Evolutionary conservation across 345 rosid species (phyloP).

Genomic region (Linum trigynum): DNA sequence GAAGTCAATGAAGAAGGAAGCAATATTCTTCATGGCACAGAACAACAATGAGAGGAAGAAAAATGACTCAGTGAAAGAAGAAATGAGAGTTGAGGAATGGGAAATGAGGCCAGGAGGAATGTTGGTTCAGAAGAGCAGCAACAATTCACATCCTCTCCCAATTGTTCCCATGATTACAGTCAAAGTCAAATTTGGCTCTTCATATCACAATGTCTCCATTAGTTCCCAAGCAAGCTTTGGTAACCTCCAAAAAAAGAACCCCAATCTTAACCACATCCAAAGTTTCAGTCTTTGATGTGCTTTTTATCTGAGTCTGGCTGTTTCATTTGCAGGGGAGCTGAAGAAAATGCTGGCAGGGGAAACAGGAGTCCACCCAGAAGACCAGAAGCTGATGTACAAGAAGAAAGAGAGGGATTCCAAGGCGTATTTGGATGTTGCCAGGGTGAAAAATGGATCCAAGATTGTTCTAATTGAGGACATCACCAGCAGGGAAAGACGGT

Average conservation of each 20-base stretch:
- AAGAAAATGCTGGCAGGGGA: conserved; percentile 19
- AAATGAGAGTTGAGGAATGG: conserved; percentile 31
- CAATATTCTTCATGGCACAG: no score
- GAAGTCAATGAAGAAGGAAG: neutral
- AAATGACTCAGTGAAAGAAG: conserved; percentile 40
- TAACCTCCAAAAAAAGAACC: neutral
- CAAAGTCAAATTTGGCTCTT: conserved; percentile 18
- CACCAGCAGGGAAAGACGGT: conserved; percentile 18
- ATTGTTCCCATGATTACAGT: conserved; percentile 16
- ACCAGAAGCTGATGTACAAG: conserved; percentile 24
- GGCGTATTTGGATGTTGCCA: conserved; percentile 14
- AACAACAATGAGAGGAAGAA: conserved; percentile 60
- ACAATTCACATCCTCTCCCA: conserved; percentile 10
- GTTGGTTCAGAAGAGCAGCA: conserved; percentile 22
- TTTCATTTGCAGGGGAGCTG: conserved; percentile 21
- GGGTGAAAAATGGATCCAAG: conserved; percentile 25
- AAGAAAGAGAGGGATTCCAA: conserved; percentile 25
- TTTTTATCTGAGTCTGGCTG: neutral
- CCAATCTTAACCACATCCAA: neutral
- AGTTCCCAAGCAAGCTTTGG: conserved; percentile 26
- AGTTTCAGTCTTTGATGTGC: neutral
- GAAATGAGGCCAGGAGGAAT: conserved; percentile 28
- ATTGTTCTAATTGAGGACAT: conserved; percentile 19
- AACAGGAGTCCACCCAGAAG: conserved; percentile 20
- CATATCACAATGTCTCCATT: conserved; percentile 11